These are phyloP conservation scores for Borealophlyctis nickersoniae DNA, from an alignment of 192 early-diverging fungal genomes.

Conservation along the genomic window DNA sequence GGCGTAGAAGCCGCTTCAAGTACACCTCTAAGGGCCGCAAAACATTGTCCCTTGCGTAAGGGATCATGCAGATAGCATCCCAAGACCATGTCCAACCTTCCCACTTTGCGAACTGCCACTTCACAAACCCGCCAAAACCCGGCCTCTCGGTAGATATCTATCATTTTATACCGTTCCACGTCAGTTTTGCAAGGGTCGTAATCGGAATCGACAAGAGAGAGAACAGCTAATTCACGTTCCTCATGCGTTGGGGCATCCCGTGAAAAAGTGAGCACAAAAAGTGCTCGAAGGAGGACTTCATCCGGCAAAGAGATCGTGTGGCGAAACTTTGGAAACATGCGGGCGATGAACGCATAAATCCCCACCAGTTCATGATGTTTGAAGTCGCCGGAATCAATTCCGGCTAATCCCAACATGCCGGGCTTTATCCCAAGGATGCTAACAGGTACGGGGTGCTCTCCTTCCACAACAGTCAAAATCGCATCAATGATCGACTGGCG, in stretches of 20 bases:
- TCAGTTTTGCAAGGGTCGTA: constrained; percentile 16
- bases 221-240: constrained; percentile 37
- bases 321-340: constrained; percentile 18
- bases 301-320: constrained; percentile 7
- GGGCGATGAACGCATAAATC: constrained; percentile 33
- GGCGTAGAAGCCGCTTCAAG: constrained; percentile 17
- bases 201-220: constrained; percentile 27
- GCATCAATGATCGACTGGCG: constrained; percentile 47
- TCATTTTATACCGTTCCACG: constrained; percentile 15
- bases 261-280: constrained; percentile 21
- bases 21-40: constrained; percentile 18
- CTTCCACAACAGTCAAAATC: constrained; percentile 27
- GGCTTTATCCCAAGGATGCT: too few relatives aligned
- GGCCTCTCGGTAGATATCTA: constrained; percentile 18
- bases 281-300: constrained; percentile 12
- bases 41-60: constrained; percentile 12
- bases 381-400: too few relatives aligned
- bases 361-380: too few relatives aligned
- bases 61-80: constrained; percentile 38
- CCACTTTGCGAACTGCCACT: constrained; percentile 9
- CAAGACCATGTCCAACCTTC: constrained; percentile 32
- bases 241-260: background rate
- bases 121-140: constrained; percentile 42
- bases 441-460: constrained; percentile 8
- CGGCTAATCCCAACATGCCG: too few relatives aligned